These are phyloP conservation scores for Colletotrichum filicis DNA, from an alignment of 2,329 filamentous ascomycete species.

Conservation along the genomic window DNA sequence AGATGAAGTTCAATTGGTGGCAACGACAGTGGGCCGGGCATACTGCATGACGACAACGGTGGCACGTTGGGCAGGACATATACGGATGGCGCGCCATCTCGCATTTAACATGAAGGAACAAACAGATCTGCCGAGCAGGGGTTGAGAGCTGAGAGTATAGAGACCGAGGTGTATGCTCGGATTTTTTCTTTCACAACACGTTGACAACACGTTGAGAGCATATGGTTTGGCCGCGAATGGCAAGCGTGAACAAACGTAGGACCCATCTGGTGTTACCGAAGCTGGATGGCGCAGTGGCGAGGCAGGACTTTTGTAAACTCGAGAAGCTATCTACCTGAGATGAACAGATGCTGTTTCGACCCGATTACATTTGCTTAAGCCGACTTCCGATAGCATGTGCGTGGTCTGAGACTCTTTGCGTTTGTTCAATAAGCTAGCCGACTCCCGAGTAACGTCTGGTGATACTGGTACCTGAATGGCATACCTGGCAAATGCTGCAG, in stretches of 20 bases:
- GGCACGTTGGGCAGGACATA: neutral
- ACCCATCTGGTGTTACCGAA: neutral
- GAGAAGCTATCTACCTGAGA: neutral
- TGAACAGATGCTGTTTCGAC: neutral
- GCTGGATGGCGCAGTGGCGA: neutral
- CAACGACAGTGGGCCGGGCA: neutral
- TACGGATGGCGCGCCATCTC: neutral
- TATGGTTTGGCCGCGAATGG: neutral
- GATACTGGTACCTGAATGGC: neutral
- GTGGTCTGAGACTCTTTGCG: neutral
- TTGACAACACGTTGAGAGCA: neutral
- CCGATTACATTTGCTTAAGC: too few species aligned
- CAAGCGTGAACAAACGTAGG: neutral
- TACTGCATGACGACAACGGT: neutral
- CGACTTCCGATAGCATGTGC: too few species aligned
- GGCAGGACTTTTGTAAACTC: neutral
- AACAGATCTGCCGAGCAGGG: neutral
- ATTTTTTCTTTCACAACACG: neutral
- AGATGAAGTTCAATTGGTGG: neutral
- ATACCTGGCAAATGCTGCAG: slow-evolving; percentile 16
- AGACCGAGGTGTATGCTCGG: neutral
- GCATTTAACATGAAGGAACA: slow-evolving; percentile 1
- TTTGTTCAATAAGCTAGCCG: neutral
- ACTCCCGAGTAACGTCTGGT: neutral
- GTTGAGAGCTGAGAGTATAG: neutral